Evolutionary conservation across 345 rosid species (phyloP).

Genomic region (Bruguiera parviflora): DNA sequence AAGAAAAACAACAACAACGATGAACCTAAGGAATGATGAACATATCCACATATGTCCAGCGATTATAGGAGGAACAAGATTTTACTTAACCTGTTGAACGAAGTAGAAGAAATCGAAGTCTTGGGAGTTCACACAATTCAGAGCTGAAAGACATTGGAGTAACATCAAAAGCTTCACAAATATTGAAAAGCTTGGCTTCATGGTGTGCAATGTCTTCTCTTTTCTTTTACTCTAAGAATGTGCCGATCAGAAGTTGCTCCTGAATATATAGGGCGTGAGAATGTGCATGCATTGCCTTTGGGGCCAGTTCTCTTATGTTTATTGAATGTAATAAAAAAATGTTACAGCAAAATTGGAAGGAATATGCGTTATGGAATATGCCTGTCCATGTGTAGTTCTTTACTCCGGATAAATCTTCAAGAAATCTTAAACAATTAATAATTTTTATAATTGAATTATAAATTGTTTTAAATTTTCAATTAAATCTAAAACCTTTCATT

Average conservation of each 20-base stretch:
- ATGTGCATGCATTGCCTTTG: too few species aligned
- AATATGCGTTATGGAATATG: too few species aligned
- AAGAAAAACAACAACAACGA: background rate
- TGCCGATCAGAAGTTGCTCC: background rate
- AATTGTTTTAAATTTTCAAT: too few species aligned
- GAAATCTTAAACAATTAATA: too few species aligned
- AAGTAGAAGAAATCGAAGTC: conserved; percentile 91
- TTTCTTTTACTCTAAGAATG: background rate
- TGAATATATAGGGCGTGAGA: too few species aligned
- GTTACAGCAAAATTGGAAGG: too few species aligned
- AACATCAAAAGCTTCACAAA: conserved; percentile 36
- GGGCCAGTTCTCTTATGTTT: too few species aligned
- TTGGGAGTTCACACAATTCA: conserved; percentile 23
- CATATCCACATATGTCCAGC: background rate
- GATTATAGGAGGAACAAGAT: background rate
- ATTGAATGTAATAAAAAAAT: too few species aligned
- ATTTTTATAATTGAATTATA: too few species aligned
- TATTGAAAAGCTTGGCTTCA: conserved; percentile 25
- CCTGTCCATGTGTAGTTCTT: too few species aligned
- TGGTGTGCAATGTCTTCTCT: background rate
- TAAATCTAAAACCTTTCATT: too few species aligned
- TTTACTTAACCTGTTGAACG: conserved; percentile 52
- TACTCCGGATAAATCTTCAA: too few species aligned
- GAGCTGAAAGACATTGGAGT: conserved; percentile 39
- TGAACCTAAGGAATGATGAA: background rate